A percentile compares a stretch with the other conserved stretches of the same genome.
Evolutionary conservation across 2,329 filamentous ascomycete genomes (phyloP).

Genomic region (Fusarium vanettenii): DNA sequence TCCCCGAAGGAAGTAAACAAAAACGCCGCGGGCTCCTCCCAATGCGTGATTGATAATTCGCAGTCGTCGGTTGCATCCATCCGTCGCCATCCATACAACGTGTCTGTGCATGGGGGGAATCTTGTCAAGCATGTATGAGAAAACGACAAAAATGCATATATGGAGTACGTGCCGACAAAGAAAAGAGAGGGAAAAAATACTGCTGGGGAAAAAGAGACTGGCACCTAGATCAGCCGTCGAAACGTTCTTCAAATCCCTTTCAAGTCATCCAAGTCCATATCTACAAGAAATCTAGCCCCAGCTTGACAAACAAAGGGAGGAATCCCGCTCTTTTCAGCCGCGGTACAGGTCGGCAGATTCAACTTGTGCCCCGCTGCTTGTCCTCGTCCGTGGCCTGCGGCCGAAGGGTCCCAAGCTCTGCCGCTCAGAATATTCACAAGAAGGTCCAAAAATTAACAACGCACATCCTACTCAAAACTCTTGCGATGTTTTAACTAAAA

Average conservation of each 20-base stretch:
- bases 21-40: constrained; percentile 32
- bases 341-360: constrained; percentile 11
- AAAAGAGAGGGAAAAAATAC: constrained; percentile 27
- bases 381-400: constrained; percentile 33
- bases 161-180: constrained; percentile 37
- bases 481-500: constrained; percentile 44
- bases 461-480: constrained; percentile 32
- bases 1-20: constrained; percentile 21
- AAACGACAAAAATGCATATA: constrained; percentile 32
- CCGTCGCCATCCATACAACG: constrained; percentile 26
- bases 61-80: constrained; percentile 30
- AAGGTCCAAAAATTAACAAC: constrained; percentile 46
- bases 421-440: constrained; percentile 49
- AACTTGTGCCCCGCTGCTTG: constrained; percentile 25
- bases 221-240: constrained; percentile 27
- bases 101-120: not conserved
- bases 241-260: constrained; percentile 29
- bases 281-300: constrained; percentile 35
- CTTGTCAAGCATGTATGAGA: constrained; percentile 20
- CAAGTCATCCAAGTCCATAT: constrained; percentile 29
- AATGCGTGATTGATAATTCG: constrained; percentile 25
- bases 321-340: constrained; percentile 23
- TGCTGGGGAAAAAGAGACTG: constrained; percentile 34
- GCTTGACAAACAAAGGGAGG: constrained; percentile 39
- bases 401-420: constrained; percentile 36